These are phyloP conservation scores for Xylaria sp. DNA, from an alignment of 2,329 filamentous ascomycete genomes.

Conservation along the genomic window DNA sequence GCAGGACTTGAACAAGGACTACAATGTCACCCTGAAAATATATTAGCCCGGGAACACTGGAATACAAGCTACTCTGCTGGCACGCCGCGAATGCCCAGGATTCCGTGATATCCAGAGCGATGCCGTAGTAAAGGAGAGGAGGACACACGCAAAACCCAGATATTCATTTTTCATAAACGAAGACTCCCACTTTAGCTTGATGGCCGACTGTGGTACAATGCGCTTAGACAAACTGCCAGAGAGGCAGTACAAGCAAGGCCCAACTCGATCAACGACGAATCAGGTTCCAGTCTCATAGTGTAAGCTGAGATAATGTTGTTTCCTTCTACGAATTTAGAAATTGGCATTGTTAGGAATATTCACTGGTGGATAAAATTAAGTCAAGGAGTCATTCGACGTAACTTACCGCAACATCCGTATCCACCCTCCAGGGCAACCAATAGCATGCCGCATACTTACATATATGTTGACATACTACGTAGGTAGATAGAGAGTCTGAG, in stretches of 20 bases:
- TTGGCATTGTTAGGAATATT: not conserved
- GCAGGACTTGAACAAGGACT: not conserved
- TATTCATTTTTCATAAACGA: not conserved
- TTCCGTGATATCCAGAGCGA: not conserved
- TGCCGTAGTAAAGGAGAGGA: not conserved
- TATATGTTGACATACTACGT: not conserved
- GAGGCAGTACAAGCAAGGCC: not conserved
- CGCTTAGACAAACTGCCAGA: not conserved
- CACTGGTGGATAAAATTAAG: not conserved
- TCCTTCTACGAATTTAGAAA: not conserved
- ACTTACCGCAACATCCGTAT: not conserved
- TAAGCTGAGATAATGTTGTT: not conserved
- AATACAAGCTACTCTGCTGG: not conserved
- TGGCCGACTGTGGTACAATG: not conserved
- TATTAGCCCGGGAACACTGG: not conserved
- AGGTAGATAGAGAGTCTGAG: not conserved
- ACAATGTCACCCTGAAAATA: not conserved
- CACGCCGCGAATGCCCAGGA: not conserved
- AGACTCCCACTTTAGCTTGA: not conserved
- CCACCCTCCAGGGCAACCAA: not conserved
- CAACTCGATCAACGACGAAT: not conserved
- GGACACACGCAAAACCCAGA: not conserved
- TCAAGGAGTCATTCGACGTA: not conserved
- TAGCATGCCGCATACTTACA: not conserved
- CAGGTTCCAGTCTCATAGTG: not conserved